Evolutionary conservation across 2,329 filamentous ascomycete species (phyloP).

Genomic region (Mollisiaceae sp.): DNA sequence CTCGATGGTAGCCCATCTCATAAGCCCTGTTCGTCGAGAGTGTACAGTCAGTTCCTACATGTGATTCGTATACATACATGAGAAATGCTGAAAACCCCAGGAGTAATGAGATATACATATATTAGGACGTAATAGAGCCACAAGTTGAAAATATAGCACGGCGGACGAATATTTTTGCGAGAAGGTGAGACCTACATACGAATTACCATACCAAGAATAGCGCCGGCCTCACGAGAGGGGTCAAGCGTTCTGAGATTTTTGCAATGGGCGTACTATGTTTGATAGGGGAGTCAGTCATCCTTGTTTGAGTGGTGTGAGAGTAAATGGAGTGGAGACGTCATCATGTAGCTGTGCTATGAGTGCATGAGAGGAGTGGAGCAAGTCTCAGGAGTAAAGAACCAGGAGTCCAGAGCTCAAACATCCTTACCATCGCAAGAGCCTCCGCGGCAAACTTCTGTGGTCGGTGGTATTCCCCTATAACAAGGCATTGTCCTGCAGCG

Average conservation of each 20-base stretch:
- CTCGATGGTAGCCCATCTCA: slow-evolving; percentile 41
- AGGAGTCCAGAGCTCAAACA: background rate
- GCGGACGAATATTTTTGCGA: too few relatives aligned
- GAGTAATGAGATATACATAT: too few relatives aligned
- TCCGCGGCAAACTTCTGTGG: slow-evolving; percentile 35
- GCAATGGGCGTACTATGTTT: slow-evolving; percentile 30
- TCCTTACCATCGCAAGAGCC: slow-evolving; percentile 28
- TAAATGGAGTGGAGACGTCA: too few relatives aligned
- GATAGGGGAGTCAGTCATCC: too few relatives aligned
- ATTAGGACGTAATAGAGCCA: too few relatives aligned
- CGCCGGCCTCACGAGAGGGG: slow-evolving; percentile 35
- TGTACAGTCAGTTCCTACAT: too few relatives aligned
- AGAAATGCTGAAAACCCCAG: background rate
- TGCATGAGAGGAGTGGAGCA: too few relatives aligned
- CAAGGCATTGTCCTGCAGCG: slow-evolving; percentile 35
- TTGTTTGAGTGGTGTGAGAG: too few relatives aligned
- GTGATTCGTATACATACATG: too few relatives aligned
- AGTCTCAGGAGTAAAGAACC: too few relatives aligned
- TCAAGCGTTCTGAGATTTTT: slow-evolving; percentile 38
- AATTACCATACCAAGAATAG: slow-evolving; percentile 35
- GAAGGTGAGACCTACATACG: slow-evolving; percentile 22
- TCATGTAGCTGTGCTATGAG: too few relatives aligned
- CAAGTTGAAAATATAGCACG: too few relatives aligned
- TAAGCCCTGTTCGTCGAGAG: slow-evolving; percentile 23
- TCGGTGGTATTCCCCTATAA: slow-evolving; percentile 35